Base-by-base conservation (phyloP, 805 yeast species). In the Yamadazyma tumulicola region DNA sequence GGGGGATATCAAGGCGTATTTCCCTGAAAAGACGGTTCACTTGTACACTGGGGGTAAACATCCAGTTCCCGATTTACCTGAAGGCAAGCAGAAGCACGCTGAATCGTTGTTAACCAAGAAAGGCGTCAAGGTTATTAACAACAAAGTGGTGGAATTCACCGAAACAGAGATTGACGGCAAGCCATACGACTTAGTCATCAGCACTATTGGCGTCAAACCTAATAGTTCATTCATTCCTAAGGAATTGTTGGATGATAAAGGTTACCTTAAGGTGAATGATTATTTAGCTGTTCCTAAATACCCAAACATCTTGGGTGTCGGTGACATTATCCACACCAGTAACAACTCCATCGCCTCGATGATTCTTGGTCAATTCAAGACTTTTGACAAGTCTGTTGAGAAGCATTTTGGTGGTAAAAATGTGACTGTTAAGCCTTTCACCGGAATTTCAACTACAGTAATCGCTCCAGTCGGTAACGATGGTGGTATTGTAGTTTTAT, bases 401-500 rank as follows among this genome's bases (percentile, higher is more conserved):
- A 45, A 36, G 31, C 39, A 11, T 49, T 47, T 29, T 47, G 38
- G 9, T 29, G 35, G 32, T 6, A 28, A 40, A 9, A 19, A 34
- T 9, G 17, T 38, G 11, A 32, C 25, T 4, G 32, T 50, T 6
- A 42, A 43, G 19, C 19, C 45, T n/a, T 54, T 47, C 28, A 3
- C 31, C 5, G 11, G 7, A 3, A 23, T 25, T 2, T 17, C 39
- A 2, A 34, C 43, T 5, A 51, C 54, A 7, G 35, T 45, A 6
- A 11, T 59, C 4, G 49, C 62, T 7, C 69, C 70, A 7, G 49
- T 64, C 20, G 57, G 66, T 5, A 55, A 47, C 26, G 40, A 48
- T 3, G 63, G 61, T n/a, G 70, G 69, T 22, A 61, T 62, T 23
- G 68, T 66, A 11, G 25, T 48, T 11, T 16, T 48, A 0, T 59